A percentile compares a stretch with the other conserved stretches of the same genome.
These are phyloP conservation scores for Niebla homalea DNA, from an alignment of 495 filamentous ascomycete genomes.

Conservation along the genomic window DNA sequence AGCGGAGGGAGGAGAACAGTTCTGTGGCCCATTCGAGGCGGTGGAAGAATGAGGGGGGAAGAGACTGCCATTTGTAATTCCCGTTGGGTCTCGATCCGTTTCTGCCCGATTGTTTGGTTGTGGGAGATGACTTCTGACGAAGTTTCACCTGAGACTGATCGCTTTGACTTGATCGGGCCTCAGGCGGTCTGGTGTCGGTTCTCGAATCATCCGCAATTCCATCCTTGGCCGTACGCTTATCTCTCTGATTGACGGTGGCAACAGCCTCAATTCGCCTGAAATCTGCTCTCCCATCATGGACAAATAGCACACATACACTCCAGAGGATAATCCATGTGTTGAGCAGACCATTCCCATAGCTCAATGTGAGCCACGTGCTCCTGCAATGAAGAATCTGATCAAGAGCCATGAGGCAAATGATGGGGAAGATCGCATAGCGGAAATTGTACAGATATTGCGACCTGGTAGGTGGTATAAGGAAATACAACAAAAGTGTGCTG, in stretches of 20 bases:
- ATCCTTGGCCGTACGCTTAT: not conserved
- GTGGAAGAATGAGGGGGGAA: constrained; percentile 45
- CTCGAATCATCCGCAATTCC: not conserved
- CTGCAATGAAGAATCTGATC: constrained; percentile 30
- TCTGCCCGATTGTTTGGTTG: too few species aligned
- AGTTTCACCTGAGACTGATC: not conserved
- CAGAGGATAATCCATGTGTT: constrained; percentile 55
- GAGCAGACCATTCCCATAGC: constrained; percentile 56
- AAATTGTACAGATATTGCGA: constrained; percentile 32
- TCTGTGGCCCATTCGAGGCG: constrained; percentile 63
- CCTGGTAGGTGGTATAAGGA: constrained; percentile 43
- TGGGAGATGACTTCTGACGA: too few species aligned
- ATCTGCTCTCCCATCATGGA: constrained; percentile 49
- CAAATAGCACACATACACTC: constrained; percentile 46
- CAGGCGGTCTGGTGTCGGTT: not conserved
- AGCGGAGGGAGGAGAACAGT: constrained; percentile 53
- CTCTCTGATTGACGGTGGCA: not conserved
- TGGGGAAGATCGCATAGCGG: constrained; percentile 41
- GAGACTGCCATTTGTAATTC: constrained; percentile 56
- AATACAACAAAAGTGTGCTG: constrained; percentile 39
- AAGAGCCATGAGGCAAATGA: constrained; percentile 34
- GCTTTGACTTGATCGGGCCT: not conserved
- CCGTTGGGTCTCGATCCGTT: not conserved
- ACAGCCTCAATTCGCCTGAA: constrained; percentile 51
- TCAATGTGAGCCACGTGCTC: constrained; percentile 42